Base-by-base conservation (phyloP, 2,329 filamentous ascomycete genomes). In the Beauveria asiatica region DNA sequence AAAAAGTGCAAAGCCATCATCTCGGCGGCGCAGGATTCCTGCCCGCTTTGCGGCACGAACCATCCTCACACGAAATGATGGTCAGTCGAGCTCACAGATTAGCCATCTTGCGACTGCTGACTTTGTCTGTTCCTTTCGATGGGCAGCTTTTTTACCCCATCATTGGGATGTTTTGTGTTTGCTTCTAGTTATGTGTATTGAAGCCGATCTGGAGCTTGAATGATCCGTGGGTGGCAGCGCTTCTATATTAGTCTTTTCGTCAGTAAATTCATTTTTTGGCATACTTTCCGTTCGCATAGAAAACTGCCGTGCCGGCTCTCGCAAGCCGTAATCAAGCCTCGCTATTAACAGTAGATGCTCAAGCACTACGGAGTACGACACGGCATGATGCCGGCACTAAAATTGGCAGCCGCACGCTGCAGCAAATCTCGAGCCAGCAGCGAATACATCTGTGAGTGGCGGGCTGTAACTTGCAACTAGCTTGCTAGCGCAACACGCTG, bases 1-100 rank as follows among this genome's bases (percentile, higher is more conserved):
- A 52, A 59, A 42, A 59, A 59, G 37, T 59, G 57, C 49, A 59
- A 52, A 6, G 57, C 25, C 25, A 59, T 59, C 48, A 59, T 59
- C n/a, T 59, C 57, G 19, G 57, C 37, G 11, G 57, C 57, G 19
- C 57, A 59, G 19, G 48, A 59, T 16, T 59, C 57, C n/a, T 59
- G 57, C 41, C 57, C 57, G n/a, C 37, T 59, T 10, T 59, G 57
- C 19, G 57, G 57, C 41, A 59, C 37, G 6, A 59, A 59, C 25
- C 16, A 42, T 25, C 57, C 57, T 37, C 48, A 59, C 41, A 59
- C 57, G 23, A 7, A 52, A 25, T 59, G 37, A 44, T 48, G 42
- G 54, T 57, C 1, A 51, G 56, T 58, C 23, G 2, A 19, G 19
- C 17, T 30, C 27, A 33, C 27, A 10, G 16, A 5, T 7, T 6